These are phyloP conservation scores for Sarcodon aspratus DNA, from an alignment of 768 basidiomycete species.

Conservation along the genomic window DNA sequence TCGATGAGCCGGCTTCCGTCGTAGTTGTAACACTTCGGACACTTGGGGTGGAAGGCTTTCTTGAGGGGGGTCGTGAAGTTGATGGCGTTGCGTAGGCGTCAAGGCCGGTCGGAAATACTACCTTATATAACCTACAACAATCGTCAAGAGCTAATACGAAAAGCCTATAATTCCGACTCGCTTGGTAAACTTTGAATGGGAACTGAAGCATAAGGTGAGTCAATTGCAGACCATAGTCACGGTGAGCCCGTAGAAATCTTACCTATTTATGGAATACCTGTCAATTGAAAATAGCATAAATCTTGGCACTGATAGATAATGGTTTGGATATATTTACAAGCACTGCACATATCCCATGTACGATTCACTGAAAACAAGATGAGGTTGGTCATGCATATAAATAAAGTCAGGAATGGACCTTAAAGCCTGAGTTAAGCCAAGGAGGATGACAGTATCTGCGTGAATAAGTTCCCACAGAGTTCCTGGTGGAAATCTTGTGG, in stretches of 20 bases:
- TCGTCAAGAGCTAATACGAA: background rate
- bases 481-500: constrained; percentile 42
- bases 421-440: constrained; percentile 61
- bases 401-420: constrained; percentile 27
- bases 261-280: constrained; percentile 46
- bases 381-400: background rate
- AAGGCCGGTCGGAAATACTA: constrained; percentile 17
- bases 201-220: constrained; percentile 21
- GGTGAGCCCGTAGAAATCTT: constrained; percentile 6
- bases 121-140: constrained; percentile 15
- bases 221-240: background rate
- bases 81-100: constrained; percentile 16
- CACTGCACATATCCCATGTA: constrained; percentile 75
- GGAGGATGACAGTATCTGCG: constrained; percentile 60
- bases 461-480: constrained; percentile 70
- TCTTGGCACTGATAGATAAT: background rate
- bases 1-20: constrained; percentile 5
- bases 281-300: constrained; percentile 6
- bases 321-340: constrained; percentile 33
- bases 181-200: constrained; percentile 70
- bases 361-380: constrained; percentile 41
- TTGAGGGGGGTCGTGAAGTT: constrained; percentile 10
- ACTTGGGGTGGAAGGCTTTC: constrained; percentile 8
- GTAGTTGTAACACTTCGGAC: constrained; percentile 11
- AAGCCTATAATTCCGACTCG: constrained; percentile 14